These are phyloP conservation scores for Pochonia chlamydosporia DNA, from an alignment of 2,329 filamentous ascomycete species.

Conservation along the genomic window DNA sequence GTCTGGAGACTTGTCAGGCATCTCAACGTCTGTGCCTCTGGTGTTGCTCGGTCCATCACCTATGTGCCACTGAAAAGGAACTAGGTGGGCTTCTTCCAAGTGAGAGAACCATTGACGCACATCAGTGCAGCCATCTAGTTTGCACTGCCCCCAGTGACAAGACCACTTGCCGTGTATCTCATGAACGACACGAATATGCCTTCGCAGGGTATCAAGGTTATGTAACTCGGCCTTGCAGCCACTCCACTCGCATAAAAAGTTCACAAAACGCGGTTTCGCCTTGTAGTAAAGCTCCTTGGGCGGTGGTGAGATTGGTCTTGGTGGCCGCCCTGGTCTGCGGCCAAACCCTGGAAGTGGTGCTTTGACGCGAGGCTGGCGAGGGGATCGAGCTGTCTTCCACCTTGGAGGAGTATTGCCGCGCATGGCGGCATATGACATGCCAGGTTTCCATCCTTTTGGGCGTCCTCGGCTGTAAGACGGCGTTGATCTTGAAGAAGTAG, in stretches of 20 bases:
- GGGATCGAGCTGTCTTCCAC: slow-evolving; percentile 9
- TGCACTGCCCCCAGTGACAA: slow-evolving; percentile 29
- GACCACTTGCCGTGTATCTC: slow-evolving; percentile 11
- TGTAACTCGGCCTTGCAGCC: slow-evolving; percentile 55
- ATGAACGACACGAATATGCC: slow-evolving; percentile 49
- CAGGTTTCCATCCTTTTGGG: slow-evolving; percentile 38
- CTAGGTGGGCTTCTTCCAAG: slow-evolving; percentile 47
- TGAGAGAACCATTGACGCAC: slow-evolving; percentile 38
- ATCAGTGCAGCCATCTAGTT: slow-evolving; percentile 4
- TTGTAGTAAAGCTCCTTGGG: slow-evolving; percentile 35
- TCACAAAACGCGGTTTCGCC: slow-evolving; percentile 38
- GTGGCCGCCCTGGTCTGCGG: slow-evolving; percentile 38
- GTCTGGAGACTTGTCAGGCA: slow-evolving; percentile 19
- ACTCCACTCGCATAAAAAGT: slow-evolving; percentile 55
- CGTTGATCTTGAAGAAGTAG: slow-evolving; percentile 1
- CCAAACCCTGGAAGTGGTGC: slow-evolving; percentile 16
- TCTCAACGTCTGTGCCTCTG: slow-evolving; percentile 11
- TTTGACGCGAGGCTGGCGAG: slow-evolving; percentile 19
- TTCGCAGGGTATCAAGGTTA: slow-evolving; percentile 53
- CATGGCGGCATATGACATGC: slow-evolving; percentile 22
- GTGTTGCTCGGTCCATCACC: slow-evolving; percentile 52
- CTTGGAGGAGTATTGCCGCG: slow-evolving; percentile 9
- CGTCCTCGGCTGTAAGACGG: slow-evolving; percentile 28
- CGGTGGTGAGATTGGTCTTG: slow-evolving; percentile 30
- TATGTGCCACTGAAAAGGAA: slow-evolving; percentile 49